Evolutionary conservation across 1,284 basidiomycete species (phyloP), one percentile per base, ranked within the genome.

Genomic region (Puccinia triticina): DNA sequence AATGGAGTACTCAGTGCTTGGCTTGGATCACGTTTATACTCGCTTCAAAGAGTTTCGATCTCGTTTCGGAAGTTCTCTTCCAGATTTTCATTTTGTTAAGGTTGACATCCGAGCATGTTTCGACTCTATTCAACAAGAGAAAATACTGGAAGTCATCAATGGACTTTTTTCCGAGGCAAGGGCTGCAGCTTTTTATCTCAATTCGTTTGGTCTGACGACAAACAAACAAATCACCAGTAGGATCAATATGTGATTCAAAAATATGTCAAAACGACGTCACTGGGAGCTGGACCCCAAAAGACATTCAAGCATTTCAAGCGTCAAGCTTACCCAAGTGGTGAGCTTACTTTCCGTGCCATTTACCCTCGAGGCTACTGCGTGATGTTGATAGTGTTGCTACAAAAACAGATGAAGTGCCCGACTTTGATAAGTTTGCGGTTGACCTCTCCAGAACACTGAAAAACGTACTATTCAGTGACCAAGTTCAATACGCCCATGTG

Each of bases 91-190:
- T 87, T 96, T 99, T 85, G 95, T 96, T 83, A 99, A 99, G 87
- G 91, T 97, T 43, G 97, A 99, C 86, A 94, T 99, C 21, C 92
- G 93, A 83, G 92, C 95, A 0, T 97, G 95, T 83, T 99, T 98
- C 88, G 97, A 99, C 87, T 95, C 93, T 0, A 98, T 99, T 84
- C 92, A 95, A 64, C 97, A 99, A 86, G 89, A 90, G 32, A 95
- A 93, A 85, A 88, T 99, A 71, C 88, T 99, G 21, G 88, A 90
- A 50, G 94, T 99, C 43, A 87, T 98, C 55, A 89, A 90, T 32
- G 88, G 91, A 0, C 86, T 96, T 11, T 89, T 97, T 48, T 91
- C 91, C 1, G 91, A 93, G 88, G 94, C 93, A 84, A 82, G 85
- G 74, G 66, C n/a, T 67, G 61, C 34, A 69, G 3, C 83, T 73